phyloP scores from a whole-genome alignment of 192 early-diverging fungal species.

The Backusella tarrabulga region DNA sequence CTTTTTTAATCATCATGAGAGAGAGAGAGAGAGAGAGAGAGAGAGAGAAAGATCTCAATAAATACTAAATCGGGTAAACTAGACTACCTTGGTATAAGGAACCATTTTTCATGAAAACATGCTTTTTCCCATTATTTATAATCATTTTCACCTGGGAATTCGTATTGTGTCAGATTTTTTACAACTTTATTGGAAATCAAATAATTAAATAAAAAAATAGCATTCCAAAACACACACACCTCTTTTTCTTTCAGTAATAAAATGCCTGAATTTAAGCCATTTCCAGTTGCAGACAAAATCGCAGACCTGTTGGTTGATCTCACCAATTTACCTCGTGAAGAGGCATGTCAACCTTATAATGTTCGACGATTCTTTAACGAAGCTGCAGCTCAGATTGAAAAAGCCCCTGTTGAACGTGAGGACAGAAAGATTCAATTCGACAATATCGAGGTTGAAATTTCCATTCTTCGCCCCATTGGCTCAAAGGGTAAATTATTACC shows the following conservation, averaged over 20 bases:
- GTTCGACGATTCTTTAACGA: neutral
- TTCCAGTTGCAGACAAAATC: neutral
- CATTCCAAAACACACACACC: neutral
- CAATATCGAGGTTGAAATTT: slow-evolving; percentile 3
- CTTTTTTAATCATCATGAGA: neutral
- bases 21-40: too few relatives aligned
- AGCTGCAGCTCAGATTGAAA: slow-evolving; percentile 1
- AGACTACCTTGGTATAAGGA: neutral
- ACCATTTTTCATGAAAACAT: neutral
- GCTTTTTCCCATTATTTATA: too few relatives aligned
- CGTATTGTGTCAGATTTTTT: neutral
- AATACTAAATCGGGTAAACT: too few relatives aligned
- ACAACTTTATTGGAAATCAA: neutral
- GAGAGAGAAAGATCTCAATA: too few relatives aligned
- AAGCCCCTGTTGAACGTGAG: slow-evolving; percentile 7
- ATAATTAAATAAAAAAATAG: neutral
- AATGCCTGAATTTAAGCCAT: neutral
- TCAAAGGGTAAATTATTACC: slow-evolving; percentile 9
- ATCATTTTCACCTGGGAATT: neutral
- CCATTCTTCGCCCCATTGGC: slow-evolving; percentile 12
- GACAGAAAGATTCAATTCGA: slow-evolving; percentile 9
- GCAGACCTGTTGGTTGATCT: neutral
- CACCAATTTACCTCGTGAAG: neutral
- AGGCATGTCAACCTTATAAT: slow-evolving; percentile 1
- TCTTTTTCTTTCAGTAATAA: neutral